Percentiles rank a stretch among this genome's conserved stretches.
Evolutionary conservation across 2,329 filamentous ascomycete species (phyloP).

Genomic region (Pestalotiopsis fici): DNA sequence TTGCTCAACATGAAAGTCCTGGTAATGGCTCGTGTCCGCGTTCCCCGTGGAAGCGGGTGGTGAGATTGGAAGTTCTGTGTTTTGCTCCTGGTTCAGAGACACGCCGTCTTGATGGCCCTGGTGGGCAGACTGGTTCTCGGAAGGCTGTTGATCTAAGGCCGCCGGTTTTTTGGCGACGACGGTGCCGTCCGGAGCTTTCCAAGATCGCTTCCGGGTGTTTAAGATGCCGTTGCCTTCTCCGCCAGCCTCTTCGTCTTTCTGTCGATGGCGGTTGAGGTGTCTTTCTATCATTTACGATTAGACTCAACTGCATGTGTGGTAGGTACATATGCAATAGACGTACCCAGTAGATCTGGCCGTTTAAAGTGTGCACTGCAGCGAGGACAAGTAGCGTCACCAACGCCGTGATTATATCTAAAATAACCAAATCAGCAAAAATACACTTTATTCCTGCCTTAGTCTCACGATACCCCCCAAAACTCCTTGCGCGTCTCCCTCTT

Average conservation of each 20-base stretch:
- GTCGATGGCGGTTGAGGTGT: conserved; percentile 55
- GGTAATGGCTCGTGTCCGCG: conserved; percentile 5
- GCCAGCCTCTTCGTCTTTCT: conserved; percentile 57
- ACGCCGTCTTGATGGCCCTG: neutral
- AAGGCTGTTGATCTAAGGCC: conserved; percentile 3
- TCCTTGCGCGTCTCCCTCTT: neutral
- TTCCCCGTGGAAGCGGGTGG: conserved; percentile 8
- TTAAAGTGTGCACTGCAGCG: conserved; percentile 64
- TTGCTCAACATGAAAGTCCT: conserved; percentile 15
- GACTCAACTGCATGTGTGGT: neutral
- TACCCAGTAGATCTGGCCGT: conserved; percentile 59
- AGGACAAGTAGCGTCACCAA: conserved; percentile 54
- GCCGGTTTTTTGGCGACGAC: conserved; percentile 47
- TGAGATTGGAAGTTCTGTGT: conserved; percentile 8
- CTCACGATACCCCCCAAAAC: neutral
- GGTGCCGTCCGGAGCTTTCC: conserved; percentile 54
- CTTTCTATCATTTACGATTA: conserved; percentile 43
- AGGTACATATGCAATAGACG: conserved; percentile 14
- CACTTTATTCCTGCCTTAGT: neutral
- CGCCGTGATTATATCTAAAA: conserved; percentile 49
- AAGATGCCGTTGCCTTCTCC: conserved; percentile 50
- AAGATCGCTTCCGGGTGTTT: conserved; percentile 56
- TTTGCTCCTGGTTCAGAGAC: neutral
- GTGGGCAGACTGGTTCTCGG: conserved; percentile 4
- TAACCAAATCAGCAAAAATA: neutral